These are phyloP conservation scores for Penicillium sumatraense DNA, from an alignment of 2,329 filamentous ascomycete species.

Conservation along the genomic window DNA sequence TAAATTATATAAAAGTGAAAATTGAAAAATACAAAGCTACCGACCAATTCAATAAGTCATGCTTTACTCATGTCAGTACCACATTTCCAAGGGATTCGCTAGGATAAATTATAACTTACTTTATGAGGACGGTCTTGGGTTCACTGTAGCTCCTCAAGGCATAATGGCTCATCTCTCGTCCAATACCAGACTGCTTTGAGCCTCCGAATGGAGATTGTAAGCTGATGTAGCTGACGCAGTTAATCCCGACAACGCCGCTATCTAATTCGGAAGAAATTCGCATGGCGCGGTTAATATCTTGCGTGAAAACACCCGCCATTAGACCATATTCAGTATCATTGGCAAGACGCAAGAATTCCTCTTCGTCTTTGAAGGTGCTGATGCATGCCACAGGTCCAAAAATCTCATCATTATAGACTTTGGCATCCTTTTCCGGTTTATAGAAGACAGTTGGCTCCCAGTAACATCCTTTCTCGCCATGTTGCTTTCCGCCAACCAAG, in stretches of 20 bases:
- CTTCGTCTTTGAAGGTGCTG: neutral
- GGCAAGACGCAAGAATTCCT: neutral
- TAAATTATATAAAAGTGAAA: too few species aligned
- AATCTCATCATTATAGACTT: neutral
- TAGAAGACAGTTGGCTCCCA: neutral
- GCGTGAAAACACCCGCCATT: neutral
- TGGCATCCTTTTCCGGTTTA: neutral
- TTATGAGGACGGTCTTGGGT: conserved; percentile 27
- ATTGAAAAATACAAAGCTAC: too few species aligned
- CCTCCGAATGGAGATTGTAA: conserved; percentile 35
- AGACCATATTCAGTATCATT: neutral
- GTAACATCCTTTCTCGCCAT: neutral
- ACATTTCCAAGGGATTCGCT: neutral
- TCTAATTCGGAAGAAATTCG: neutral
- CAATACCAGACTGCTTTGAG: conserved; percentile 60
- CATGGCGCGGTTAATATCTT: neutral
- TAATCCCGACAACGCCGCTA: neutral
- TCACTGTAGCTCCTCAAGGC: conserved; percentile 53
- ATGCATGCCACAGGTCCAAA: neutral
- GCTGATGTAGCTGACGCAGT: neutral
- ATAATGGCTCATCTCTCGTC: conserved; percentile 57
- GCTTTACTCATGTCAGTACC: neutral
- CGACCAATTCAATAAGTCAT: neutral
- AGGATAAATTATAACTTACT: neutral
- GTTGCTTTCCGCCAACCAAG: neutral